Evolutionary conservation across 192 early-diverging fungal genomes (phyloP).

Genomic region (Backusella westeae): DNA sequence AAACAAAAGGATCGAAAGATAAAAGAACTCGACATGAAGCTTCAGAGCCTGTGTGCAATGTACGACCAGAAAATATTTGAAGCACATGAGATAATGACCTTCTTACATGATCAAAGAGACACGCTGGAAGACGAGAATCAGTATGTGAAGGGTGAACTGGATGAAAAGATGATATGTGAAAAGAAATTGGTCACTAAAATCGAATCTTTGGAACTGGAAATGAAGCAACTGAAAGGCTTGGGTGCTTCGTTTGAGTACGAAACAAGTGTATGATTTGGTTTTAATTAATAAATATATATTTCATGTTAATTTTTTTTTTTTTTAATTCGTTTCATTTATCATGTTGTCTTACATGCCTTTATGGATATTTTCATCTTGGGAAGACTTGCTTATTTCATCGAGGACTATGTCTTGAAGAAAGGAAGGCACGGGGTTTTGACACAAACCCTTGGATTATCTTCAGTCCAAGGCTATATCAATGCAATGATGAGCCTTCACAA

Average conservation of each 20-base stretch:
- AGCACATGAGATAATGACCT: background rate
- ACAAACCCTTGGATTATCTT: no score
- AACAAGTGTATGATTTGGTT: background rate
- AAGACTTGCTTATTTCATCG: no score
- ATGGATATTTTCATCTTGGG: no score
- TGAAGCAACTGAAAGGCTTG: background rate
- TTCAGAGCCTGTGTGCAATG: background rate
- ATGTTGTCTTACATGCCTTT: no score
- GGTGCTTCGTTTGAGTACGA: background rate
- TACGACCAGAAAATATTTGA: background rate
- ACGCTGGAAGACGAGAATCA: background rate
- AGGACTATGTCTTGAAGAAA: no score
- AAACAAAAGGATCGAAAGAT: background rate
- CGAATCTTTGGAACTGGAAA: background rate
- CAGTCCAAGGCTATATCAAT: no score
- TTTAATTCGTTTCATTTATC: no score
- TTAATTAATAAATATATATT: background rate
- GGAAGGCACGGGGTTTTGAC: no score
- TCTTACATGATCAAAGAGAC: background rate
- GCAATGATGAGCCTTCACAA: no score
- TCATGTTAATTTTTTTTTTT: background rate
- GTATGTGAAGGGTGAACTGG: background rate
- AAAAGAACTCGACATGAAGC: background rate
- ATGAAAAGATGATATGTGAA: background rate
- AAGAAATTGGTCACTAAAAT: background rate